phyloP scores from a whole-genome alignment of 495 filamentous ascomycete species.

The Talaromyces borbonicus region DNA sequence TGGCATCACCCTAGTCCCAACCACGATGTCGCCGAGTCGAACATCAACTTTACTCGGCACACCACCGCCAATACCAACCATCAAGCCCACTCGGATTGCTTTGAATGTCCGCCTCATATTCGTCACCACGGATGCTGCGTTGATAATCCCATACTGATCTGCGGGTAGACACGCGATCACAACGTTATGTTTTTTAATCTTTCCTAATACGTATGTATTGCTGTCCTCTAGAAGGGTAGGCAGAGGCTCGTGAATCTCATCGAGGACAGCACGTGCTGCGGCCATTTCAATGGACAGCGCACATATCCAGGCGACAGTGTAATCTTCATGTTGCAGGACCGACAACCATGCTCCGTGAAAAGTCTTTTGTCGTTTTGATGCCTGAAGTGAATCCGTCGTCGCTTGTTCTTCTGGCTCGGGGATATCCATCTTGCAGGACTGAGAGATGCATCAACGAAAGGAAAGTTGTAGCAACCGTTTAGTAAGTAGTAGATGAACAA shows the following conservation, averaged over 20 bases:
- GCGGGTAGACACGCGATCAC: conserved; percentile 19
- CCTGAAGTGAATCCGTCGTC: background rate
- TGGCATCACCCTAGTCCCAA: conserved; percentile 16
- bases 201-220: conserved; percentile 21
- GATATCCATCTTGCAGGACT: background rate
- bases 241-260: conserved; percentile 17
- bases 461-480: too few relatives aligned
- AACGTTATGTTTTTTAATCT: conserved; percentile 28
- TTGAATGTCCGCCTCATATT: conserved; percentile 5
- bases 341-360: background rate
- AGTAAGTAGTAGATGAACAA: too few relatives aligned
- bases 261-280: conserved; percentile 23
- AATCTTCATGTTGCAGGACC: conserved; percentile 12
- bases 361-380: conserved; percentile 1
- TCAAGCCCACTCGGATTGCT: conserved; percentile 24
- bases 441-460: too few relatives aligned
- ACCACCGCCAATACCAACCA: conserved; percentile 38
- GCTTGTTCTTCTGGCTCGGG: background rate
- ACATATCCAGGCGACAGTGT: conserved; percentile 30
- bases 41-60: conserved; percentile 27
- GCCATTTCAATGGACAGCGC: conserved; percentile 24
- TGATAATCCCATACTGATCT: conserved; percentile 16
- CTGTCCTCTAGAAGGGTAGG: conserved; percentile 12
- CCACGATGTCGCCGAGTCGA: conserved; percentile 32
- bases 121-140: conserved; percentile 16